Base-by-base conservation (phyloP, 495 filamentous ascomycete genomes). In the Penicillium psychrofluorescens region DNA sequence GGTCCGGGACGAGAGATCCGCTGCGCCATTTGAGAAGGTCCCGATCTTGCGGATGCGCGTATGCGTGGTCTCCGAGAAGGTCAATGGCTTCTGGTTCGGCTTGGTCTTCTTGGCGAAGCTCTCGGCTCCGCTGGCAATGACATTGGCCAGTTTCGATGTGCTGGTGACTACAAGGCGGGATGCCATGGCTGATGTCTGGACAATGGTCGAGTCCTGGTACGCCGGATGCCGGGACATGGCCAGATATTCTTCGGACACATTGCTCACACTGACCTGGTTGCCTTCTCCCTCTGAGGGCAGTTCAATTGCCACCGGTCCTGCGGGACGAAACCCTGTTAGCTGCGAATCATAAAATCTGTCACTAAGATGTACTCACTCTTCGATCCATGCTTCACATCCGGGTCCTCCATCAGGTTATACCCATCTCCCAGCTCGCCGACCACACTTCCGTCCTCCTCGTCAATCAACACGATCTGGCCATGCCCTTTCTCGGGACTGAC, bases 371-470 rank as follows among this genome's bases (percentile, higher is more conserved):
- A 68, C 72, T 47, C 67, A 95, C 90, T 84, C 70, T 98, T 96
- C 15, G 85, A 91, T 30, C 92, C 92, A 22, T 80, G 79, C 50
- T 84, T 77, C 41, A 98, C 72, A 38, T 72, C 74, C 34, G 77
- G 66, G 46, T 84, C 77, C 51, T 92, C 92, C 13, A 90, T 74
- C 28, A 95, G 71, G 36, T 90, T 68, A 54, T 88, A 91, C 7
- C 84, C 86, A 35, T 91, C 86, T 22, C 80, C 74, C 45, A 98
- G 72, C 58, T 96, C 92, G 28, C 92, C 94, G 12, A 98, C 88
- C 6, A 97, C 85, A 60, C 85, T 91, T 38, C 88, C 92, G 72
- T 98, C 83, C 49, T 97, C 91, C 56, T 98, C 92, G 46, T 98
- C 88, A 27, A 97, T 71, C 3, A 98, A 72, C n/a, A 97, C 92